Percentiles rank a stretch among this genome's conserved stretches.
These are phyloP conservation scores for Agroathelia rolfsii DNA, from an alignment of 1,284 basidiomycete species.

Conservation along the genomic window DNA sequence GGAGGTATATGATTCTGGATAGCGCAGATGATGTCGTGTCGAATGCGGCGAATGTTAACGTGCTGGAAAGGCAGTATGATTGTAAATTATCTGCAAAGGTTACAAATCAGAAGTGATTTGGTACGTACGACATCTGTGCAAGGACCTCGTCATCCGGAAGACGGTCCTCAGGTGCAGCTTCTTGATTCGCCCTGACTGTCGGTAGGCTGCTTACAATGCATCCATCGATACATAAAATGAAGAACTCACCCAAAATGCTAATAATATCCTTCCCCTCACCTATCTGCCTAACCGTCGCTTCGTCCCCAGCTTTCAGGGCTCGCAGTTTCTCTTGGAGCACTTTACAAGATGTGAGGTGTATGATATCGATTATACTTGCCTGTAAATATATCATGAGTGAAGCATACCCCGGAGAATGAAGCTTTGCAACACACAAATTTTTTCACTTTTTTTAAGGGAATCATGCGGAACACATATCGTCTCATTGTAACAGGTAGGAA, in stretches of 20 bases:
- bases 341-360: conserved; percentile 8
- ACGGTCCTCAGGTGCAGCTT: conserved; percentile 18
- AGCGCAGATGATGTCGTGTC: conserved; percentile 29
- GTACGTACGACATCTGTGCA: conserved; percentile 23
- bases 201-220: no score
- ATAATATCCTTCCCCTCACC: conserved; percentile 18
- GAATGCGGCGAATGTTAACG: conserved; percentile 26
- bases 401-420: no score
- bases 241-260: conserved; percentile 14
- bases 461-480: no score
- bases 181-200: conserved; percentile 22
- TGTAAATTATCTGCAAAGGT: no score
- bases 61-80: conserved; percentile 14
- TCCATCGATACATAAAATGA: no score
- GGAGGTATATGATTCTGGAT: conserved; percentile 25
- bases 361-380: conserved; percentile 13
- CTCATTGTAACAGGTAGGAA: no score
- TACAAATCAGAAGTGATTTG: no score
- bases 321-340: conserved; percentile 11
- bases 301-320: conserved; percentile 11
- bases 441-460: no score
- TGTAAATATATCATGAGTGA: no score
- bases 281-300: conserved; percentile 10
- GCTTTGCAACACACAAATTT: no score
- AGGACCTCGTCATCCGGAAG: conserved; percentile 24